Evolutionary conservation across 163 green algal species (phyloP).

Genomic region (Scenedesmus sp.): DNA sequence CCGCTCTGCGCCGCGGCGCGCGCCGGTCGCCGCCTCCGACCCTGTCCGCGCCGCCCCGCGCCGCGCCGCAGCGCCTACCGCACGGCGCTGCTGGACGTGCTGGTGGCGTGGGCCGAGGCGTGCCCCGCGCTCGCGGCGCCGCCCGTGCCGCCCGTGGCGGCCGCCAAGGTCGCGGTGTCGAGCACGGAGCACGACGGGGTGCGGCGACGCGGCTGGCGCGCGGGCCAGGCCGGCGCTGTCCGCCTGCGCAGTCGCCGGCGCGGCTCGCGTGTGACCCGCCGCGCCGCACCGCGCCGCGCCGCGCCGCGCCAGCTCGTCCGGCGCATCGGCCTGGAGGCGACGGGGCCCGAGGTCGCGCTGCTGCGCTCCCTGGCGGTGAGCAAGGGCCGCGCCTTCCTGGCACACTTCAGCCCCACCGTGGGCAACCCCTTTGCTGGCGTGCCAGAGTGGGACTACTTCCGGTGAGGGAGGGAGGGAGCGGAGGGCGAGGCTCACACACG

Average conservation of each 20-base stretch:
- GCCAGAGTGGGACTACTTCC: constrained; percentile 47
- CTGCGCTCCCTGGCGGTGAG: background rate
- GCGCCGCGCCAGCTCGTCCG: constrained; percentile 33
- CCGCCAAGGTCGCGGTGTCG: constrained; percentile 22
- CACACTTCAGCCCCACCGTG: constrained; percentile 30
- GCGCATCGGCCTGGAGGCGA: constrained; percentile 21
- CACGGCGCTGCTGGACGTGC: constrained; percentile 26
- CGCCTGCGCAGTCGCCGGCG: too few species aligned
- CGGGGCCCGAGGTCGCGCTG: constrained; percentile 12
- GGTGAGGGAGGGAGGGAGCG: too few species aligned
- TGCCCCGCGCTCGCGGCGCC: background rate
- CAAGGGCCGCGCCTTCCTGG: constrained; percentile 31
- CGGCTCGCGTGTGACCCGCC: too few species aligned
- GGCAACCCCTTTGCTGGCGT: constrained; percentile 30
- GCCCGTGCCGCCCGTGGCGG: background rate
- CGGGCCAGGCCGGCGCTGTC: too few species aligned
- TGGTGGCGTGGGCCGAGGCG: background rate
- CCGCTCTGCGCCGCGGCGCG: too few species aligned
- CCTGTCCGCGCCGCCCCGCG: too few species aligned
- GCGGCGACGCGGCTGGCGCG: too few species aligned
- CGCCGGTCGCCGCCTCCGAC: too few species aligned
- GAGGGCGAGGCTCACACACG: too few species aligned
- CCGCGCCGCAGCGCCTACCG: background rate
- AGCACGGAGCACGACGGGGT: constrained; percentile 41
- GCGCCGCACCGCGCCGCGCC: too few species aligned